Conservation (phyloP, 371 early-diverging fungal genomes). For the Mucor velutinosus region DNA sequence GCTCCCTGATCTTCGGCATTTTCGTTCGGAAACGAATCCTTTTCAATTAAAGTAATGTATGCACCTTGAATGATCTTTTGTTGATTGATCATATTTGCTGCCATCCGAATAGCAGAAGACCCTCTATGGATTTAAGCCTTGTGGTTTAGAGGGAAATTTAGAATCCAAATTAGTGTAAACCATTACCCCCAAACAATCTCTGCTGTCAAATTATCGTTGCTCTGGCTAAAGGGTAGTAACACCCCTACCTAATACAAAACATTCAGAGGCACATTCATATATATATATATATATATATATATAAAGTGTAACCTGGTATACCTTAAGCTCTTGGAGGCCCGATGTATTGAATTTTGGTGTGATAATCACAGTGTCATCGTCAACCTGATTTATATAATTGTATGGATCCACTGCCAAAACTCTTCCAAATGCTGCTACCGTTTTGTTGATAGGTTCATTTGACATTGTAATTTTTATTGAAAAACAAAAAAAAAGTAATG, state of each 20-base stretch:
- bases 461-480: conserved; percentile 1
- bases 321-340: conserved; percentile 35
- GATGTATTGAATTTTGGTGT: conserved; percentile 29
- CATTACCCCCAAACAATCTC: conserved; percentile 51
- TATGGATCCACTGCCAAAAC: conserved; percentile 16
- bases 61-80: conserved; percentile 51
- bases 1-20: conserved; percentile 36
- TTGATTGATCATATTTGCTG: conserved; percentile 53
- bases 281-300: no score
- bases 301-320: background rate
- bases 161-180: background rate
- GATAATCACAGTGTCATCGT: conserved; percentile 36
- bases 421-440: conserved; percentile 30
- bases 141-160: background rate
- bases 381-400: conserved; percentile 32
- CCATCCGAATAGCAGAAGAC: conserved; percentile 57
- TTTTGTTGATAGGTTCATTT: conserved; percentile 12
- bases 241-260: conserved; percentile 31
- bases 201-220: conserved; percentile 35
- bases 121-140: conserved; percentile 33
- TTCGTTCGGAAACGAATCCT: conserved; percentile 53
- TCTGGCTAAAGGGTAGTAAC: conserved; percentile 43
- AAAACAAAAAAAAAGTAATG: background rate
- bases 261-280: background rate
- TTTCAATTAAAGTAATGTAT: conserved; percentile 53